phyloP scores from a whole-genome alignment of 1,284 basidiomycete genomes.

The Boletus austroedulis region DNA sequence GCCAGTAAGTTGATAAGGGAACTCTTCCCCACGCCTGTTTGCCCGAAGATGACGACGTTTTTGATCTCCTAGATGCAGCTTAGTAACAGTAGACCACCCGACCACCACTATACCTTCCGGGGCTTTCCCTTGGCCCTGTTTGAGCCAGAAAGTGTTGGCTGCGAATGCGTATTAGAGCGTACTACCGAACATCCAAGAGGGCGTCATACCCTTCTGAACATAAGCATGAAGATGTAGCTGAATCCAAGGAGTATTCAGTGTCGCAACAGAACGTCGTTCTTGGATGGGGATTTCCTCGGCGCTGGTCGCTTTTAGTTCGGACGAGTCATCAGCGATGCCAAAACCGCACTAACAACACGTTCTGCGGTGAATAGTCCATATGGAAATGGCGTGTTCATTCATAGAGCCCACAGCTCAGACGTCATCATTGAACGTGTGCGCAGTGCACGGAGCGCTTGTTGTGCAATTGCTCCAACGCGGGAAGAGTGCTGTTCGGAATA shows the following conservation, averaged over 20 bases:
- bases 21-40: conserved; percentile 33
- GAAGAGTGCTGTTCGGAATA: conserved; percentile 1
- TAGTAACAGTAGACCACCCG: not conserved
- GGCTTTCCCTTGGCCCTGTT: not conserved
- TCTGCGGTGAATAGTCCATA: not conserved
- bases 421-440: not conserved
- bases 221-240: not conserved
- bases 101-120: conserved; percentile 15
- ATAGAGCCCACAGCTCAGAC: not conserved
- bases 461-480: not conserved
- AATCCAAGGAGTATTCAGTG: not conserved
- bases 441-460: conserved; percentile 1
- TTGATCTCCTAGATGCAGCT: conserved; percentile 12
- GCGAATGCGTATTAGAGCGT: conserved; percentile 6
- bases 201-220: conserved; percentile 12
- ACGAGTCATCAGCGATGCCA: not conserved
- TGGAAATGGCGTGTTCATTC: not conserved
- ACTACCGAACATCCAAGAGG: not conserved
- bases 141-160: conserved; percentile 6
- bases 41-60: conserved; percentile 33
- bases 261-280: not conserved
- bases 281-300: not conserved
- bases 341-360: conserved; percentile 13
- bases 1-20: conserved; percentile 33
- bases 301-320: conserved; percentile 15